phyloP scores from a whole-genome alignment of 208 protist species.

The Trypanosoma mega region DNA sequence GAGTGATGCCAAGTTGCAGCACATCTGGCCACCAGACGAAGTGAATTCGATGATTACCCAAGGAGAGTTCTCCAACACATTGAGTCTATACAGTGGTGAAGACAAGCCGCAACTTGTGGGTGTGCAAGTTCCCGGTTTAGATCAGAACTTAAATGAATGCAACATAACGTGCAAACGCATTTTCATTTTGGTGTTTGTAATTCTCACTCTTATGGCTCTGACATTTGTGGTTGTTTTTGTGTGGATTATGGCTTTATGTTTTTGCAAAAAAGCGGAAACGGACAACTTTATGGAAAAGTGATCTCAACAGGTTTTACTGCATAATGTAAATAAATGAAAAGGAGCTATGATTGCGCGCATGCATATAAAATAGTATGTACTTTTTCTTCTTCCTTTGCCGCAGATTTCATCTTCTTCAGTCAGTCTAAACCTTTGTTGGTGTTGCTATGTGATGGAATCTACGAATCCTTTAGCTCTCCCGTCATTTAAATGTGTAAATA shows the following conservation, averaged over 20 bases:
- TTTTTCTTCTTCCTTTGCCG: too few relatives aligned
- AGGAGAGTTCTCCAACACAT: slow-evolving; percentile 8
- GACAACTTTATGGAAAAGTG: too few relatives aligned
- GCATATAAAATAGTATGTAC: too few relatives aligned
- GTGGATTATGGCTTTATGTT: slow-evolving; percentile 2
- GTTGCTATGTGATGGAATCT: too few relatives aligned
- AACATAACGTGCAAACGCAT: not conserved
- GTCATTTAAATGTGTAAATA: too few relatives aligned
- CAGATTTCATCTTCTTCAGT: too few relatives aligned
- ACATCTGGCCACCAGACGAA: slow-evolving; percentile 24
- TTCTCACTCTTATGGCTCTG: not conserved
- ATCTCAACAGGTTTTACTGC: too few relatives aligned
- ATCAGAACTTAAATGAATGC: not conserved
- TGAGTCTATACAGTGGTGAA: not conserved
- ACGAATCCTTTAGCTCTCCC: too few relatives aligned
- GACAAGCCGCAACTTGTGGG: slow-evolving; percentile 1
- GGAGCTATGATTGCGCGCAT: too few relatives aligned
- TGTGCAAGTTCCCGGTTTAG: not conserved
- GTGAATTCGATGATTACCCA: slow-evolving; percentile 25
- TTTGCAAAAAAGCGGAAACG: too few relatives aligned
- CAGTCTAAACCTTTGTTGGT: too few relatives aligned
- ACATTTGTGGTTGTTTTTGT: not conserved
- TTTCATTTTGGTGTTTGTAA: not conserved
- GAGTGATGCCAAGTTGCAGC: slow-evolving; percentile 1
- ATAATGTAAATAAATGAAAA: too few relatives aligned